phyloP scores from a whole-genome alignment of 2,329 filamentous ascomycete genomes.

The Ceratocystis variospora region DNA sequence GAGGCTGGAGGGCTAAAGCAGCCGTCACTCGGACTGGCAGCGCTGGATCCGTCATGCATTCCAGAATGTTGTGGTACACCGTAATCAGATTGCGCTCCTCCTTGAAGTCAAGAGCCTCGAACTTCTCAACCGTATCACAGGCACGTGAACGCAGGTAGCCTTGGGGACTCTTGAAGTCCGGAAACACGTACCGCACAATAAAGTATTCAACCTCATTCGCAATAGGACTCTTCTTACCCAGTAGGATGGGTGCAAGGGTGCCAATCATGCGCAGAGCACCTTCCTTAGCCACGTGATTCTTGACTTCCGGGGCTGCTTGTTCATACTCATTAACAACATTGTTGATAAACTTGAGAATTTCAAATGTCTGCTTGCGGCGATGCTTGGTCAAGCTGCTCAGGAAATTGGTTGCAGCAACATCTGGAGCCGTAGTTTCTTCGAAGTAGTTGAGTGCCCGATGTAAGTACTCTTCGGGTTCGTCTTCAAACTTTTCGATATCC shows the following conservation, averaged over 20 bases:
- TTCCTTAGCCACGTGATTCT: conserved; percentile 91
- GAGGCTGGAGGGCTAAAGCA: conserved; percentile 80
- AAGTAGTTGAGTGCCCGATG: conserved; percentile 97
- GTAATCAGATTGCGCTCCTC: conserved; percentile 88
- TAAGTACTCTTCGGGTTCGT: conserved; percentile 90
- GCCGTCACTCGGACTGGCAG: conserved; percentile 90
- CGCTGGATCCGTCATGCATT: conserved; percentile 90
- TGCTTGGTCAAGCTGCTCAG: conserved; percentile 87
- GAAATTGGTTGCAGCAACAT: conserved; percentile 94
- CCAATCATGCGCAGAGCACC: conserved; percentile 95
- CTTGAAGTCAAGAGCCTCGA: conserved; percentile 93
- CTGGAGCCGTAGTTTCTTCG: conserved; percentile 88
- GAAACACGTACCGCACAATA: conserved; percentile 94
- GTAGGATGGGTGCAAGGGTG: conserved; percentile 80
- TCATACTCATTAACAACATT: conserved; percentile 90
- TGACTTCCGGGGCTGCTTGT: conserved; percentile 66
- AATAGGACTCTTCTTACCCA: conserved; percentile 97
- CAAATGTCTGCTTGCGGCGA: conserved; percentile 88
- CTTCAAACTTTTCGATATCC: conserved; percentile 84
- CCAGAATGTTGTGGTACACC: conserved; percentile 92
- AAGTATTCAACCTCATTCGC: conserved; percentile 97
- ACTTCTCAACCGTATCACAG: conserved; percentile 96
- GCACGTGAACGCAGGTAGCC: conserved; percentile 88
- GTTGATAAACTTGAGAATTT: conserved; percentile 89
- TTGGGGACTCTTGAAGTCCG: conserved; percentile 84